A percentile compares a stretch with the other conserved stretches of the same genome.
Evolutionary conservation across 208 protist species (phyloP).

Genomic region (Trypanosoma boissoni): DNA sequence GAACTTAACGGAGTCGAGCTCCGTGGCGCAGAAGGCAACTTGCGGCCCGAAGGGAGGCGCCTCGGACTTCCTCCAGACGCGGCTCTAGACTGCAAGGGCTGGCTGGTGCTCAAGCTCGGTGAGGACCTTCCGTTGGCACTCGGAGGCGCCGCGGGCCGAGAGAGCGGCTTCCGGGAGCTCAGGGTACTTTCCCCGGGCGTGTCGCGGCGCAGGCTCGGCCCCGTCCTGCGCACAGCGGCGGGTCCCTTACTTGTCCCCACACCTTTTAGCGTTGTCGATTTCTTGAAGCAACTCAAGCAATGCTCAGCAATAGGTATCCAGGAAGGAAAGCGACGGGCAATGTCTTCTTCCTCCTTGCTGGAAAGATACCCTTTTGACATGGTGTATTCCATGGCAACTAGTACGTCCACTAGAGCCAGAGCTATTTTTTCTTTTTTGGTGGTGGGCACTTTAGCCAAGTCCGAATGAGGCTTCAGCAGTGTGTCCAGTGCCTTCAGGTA

Average conservation of each 20-base stretch:
- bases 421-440: constrained; percentile 29
- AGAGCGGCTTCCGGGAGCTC: background rate
- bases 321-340: constrained; percentile 27
- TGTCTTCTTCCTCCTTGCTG: constrained; percentile 22
- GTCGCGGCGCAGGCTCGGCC: constrained; percentile 24
- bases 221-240: constrained; percentile 37
- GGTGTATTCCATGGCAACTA: constrained; percentile 48
- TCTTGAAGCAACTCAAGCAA: constrained; percentile 27
- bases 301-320: constrained; percentile 33
- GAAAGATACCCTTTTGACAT: constrained; percentile 26
- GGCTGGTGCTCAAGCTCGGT: constrained; percentile 1
- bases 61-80: background rate
- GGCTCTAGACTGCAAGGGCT: background rate
- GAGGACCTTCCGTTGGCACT: background rate
- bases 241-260: constrained; percentile 31
- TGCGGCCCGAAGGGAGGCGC: background rate
- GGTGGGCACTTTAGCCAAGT: constrained; percentile 8
- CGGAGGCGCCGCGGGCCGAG: constrained; percentile 1
- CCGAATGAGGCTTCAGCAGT: constrained; percentile 17
- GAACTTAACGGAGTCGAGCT: background rate
- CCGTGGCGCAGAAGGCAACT: constrained; percentile 1
- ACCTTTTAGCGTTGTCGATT: constrained; percentile 1
- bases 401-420: constrained; percentile 45
- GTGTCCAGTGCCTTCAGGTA: constrained; percentile 28
- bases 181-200: constrained; percentile 1